Base-by-base conservation (phyloP, 2,329 filamentous ascomycete species). In the Sclerotinia trifoliorum region DNA sequence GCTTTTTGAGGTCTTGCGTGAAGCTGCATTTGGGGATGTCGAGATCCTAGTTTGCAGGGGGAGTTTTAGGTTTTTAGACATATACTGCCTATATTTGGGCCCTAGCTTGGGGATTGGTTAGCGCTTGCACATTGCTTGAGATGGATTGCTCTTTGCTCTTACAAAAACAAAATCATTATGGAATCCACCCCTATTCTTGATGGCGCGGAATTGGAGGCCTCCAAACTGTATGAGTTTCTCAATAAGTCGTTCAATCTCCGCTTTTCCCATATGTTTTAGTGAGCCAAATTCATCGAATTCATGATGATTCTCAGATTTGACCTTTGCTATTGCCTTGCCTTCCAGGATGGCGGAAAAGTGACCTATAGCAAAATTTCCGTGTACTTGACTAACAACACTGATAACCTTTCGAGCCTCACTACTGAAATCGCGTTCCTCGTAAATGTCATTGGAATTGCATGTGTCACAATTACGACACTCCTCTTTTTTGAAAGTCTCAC, bases 381-480 rank as follows among this genome's bases (percentile, higher is more conserved):
- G 76, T 73, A 88, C 80, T 68, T 84, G 80, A 49, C 81, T 78
- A 35, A 96, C 88, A 63, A 96, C 84, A 39, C 82, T 81, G 62
- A 98, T 83, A 3, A 89, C 92, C 66, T 88, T 85, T 68, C 85
- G 80, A 8, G 94, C 94, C 74, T 91, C 87, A 21, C 88, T 80
- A 17, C 92, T 93, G 73, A 94, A 90, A 79, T 98, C 93, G 68
- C 87, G 67, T 11, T 85, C 83, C 73, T 93, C 88, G 75, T 93
- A 95, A 4, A 84, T 84, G 57, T 86, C 83, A 32, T 87, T 88
- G 3, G 89, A 91, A 71, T 85, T 87, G 83, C 95, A 99, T 77
- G 97, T 98, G 81, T 99, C 96, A 79, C 95, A 99, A 0, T 84
- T 85, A 61, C 87, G 82, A 79, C 95, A 99, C 64, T 92, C 84